Base-by-base conservation (phyloP, 1,284 basidiomycete species). In the Heterobasidion irregulare region DNA sequence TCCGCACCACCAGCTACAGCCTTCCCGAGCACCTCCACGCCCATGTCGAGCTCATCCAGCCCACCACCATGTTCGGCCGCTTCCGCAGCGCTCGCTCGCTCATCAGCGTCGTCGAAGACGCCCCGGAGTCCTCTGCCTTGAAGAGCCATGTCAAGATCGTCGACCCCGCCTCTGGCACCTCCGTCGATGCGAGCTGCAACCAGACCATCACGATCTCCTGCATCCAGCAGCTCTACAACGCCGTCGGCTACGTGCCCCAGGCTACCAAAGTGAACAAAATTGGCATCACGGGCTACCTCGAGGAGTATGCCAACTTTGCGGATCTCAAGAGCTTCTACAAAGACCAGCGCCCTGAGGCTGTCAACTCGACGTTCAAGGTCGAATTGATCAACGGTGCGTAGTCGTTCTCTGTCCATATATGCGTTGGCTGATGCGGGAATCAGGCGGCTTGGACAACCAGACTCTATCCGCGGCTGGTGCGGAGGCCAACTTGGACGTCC, bases 401-500 rank as follows among this genome's bases (percentile, higher is more conserved):
- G 1, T 7, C 16, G 8, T 15, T 16, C 15, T 38, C 15, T 32
- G 38, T 26, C 48, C 64, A 26, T 26, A 5, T 47, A 33, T 12
- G n/a, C 38, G n/a, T 2, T 19, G 26, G 8, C 12, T 15, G 52
- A 9, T 41, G 26, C 72, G 77, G 57, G 59, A 66, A 38, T 15
- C 35, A 62, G 85, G 79, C 52, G 85, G 82, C 4, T 53, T 73
- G 57, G 89, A 92, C 63, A 75, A 76, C 57, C 89, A 92, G 66
- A 80, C 64, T 41, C 58, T 72, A 12, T 65, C 68, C 2, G 70
- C 70, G 12, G 79, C 86, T 10, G 87, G 86, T 1, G 66, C 63
- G 2, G 90, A 92, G 67, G 89, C 89, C 9, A 78, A 89, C 61
- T 68, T 92, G 58, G 89, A 88, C 65, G 76, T 73, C 13, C 86